These are phyloP conservation scores for Stentor coeruleus DNA, from an alignment of 73 alveolate species.

Conservation along the genomic window DNA sequence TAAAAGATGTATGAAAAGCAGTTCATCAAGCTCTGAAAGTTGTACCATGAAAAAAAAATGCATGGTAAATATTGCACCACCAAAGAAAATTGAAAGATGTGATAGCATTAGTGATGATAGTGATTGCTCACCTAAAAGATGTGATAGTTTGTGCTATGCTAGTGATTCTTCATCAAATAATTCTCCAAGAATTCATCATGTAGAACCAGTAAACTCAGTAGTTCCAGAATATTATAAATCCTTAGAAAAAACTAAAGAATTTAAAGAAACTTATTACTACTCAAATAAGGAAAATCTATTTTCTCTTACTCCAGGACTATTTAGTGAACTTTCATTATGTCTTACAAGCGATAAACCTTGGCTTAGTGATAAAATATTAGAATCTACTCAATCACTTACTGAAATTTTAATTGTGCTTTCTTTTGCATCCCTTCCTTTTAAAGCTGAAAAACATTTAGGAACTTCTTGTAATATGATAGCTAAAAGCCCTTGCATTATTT, in stretches of 20 bases:
- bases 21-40: not conserved
- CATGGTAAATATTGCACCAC: slow-evolving; percentile 12
- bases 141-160: too few species aligned
- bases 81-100: too few species aligned
- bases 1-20: not conserved
- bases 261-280: not conserved
- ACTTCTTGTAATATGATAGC: too few species aligned
- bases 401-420: slow-evolving; percentile 35
- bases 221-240: slow-evolving; percentile 40
- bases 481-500: not conserved
- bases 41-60: slow-evolving; percentile 19
- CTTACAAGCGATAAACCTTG: too few species aligned
- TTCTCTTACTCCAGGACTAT: not conserved
- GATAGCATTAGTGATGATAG: too few species aligned
- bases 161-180: too few species aligned
- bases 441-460: slow-evolving; percentile 54
- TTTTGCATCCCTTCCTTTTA: slow-evolving; percentile 66
- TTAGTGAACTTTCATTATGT: too few species aligned
- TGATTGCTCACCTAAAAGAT: too few species aligned
- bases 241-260: slow-evolving; percentile 64
- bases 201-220: too few species aligned
- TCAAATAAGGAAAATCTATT: not conserved
- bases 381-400: not conserved
- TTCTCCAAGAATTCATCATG: too few species aligned
- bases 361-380: too few species aligned